Conservation (phyloP, 2,329 filamentous ascomycete species). For the Esteya vermicola region DNA sequence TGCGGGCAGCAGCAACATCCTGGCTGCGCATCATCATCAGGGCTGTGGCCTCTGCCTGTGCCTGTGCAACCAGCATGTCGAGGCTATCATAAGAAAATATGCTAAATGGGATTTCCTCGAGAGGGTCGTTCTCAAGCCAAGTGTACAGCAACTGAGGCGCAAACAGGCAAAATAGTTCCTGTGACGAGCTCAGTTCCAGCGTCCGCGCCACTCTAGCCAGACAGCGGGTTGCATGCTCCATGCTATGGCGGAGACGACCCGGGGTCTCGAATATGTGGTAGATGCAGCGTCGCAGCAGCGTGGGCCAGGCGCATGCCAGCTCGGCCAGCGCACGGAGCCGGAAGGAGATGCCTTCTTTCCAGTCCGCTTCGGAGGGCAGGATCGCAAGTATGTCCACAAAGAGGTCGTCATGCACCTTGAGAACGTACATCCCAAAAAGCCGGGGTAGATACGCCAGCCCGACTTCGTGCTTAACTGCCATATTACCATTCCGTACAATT, state of each 20-base stretch:
- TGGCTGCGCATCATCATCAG: slow-evolving; percentile 73
- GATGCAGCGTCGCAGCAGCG: slow-evolving; percentile 69
- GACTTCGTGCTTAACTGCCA: slow-evolving; percentile 63
- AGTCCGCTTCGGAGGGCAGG: slow-evolving; percentile 58
- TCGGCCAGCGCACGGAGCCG: slow-evolving; percentile 63
- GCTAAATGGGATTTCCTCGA: slow-evolving; percentile 66
- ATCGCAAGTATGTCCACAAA: slow-evolving; percentile 71
- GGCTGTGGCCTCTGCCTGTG: slow-evolving; percentile 64
- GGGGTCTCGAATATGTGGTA: slow-evolving; percentile 93
- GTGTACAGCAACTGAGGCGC: slow-evolving; percentile 81
- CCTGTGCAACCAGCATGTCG: slow-evolving; percentile 51
- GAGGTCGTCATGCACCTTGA: slow-evolving; percentile 70
- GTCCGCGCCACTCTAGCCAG: slow-evolving; percentile 50
- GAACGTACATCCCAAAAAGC: slow-evolving; percentile 70
- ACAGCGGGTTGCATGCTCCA: slow-evolving; percentile 58
- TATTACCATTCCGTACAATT: slow-evolving; percentile 51
- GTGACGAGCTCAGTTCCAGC: slow-evolving; percentile 50
- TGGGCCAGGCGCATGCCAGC: slow-evolving; percentile 73
- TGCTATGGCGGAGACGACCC: slow-evolving; percentile 51
- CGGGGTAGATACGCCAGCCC: slow-evolving; percentile 52
- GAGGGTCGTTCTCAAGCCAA: slow-evolving; percentile 57
- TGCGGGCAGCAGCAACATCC: slow-evolving; percentile 42
- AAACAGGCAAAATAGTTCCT: slow-evolving; percentile 68
- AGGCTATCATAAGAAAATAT: slow-evolving; percentile 70
- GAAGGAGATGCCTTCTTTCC: slow-evolving; percentile 71